A percentile compares a stretch with the other conserved stretches of the same genome.
phyloP scores from a whole-genome alignment of 106 monocot genomes.

The Allium fistulosum region DNA sequence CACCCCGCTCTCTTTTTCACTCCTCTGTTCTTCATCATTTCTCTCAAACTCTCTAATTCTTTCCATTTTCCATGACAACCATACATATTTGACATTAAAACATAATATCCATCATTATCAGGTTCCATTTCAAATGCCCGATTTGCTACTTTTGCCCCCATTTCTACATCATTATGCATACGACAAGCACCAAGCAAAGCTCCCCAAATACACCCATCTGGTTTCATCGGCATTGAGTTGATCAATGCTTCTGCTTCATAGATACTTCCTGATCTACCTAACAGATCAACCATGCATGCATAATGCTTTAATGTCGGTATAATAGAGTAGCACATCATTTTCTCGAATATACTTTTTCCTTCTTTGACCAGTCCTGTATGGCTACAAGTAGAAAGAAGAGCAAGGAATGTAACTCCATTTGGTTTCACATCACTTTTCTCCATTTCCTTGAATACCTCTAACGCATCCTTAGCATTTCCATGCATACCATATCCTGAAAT shows the following conservation, averaged over 20 bases:
- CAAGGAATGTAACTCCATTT: conserved; percentile 70
- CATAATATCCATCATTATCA: conserved; percentile 72
- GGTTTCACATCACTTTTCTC: conserved; percentile 28
- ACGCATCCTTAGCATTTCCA: conserved; percentile 54
- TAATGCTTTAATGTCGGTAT: conserved; percentile 59
- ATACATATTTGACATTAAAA: conserved; percentile 65
- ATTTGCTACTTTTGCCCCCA: conserved; percentile 51
- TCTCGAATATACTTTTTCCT: conserved; percentile 45
- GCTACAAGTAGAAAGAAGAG: conserved; percentile 62
- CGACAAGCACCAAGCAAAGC: conserved; percentile 68
- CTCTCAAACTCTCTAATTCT: conserved; percentile 51
- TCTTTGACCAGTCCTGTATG: conserved; percentile 62
- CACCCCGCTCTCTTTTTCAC: conserved; percentile 51
- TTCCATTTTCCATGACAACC: conserved; percentile 47
- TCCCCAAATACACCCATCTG: conserved; percentile 80
- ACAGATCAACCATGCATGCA: conserved; percentile 77
- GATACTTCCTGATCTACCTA: conserved; percentile 61
- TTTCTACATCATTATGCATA: conserved; percentile 47
- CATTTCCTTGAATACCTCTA: conserved; percentile 50
- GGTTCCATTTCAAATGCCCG: conserved; percentile 51
- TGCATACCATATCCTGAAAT: conserved; percentile 68
- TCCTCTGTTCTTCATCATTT: conserved; percentile 36
- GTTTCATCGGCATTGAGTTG: conserved; percentile 43
- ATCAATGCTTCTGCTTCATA: conserved; percentile 55
- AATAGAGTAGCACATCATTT: conserved; percentile 39